Evolutionary conservation across 495 filamentous ascomycete species (phyloP).

Genomic region (Neurospora terricola): DNA sequence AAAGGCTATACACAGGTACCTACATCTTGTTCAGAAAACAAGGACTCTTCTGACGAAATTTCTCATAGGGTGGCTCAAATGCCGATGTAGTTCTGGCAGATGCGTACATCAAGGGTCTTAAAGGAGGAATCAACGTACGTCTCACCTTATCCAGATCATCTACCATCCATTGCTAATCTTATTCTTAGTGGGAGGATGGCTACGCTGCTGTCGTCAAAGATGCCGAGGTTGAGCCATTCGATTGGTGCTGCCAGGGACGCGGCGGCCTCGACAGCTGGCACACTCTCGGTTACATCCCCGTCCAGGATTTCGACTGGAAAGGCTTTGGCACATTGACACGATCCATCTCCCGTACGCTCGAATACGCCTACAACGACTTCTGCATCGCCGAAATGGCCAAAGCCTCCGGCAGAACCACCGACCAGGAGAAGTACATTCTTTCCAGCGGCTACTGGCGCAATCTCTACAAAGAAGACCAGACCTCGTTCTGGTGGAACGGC

Average conservation of each 20-base stretch:
- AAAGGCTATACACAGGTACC: conserved; percentile 57
- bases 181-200: conserved; percentile 50
- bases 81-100: conserved; percentile 68
- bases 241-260: conserved; percentile 63
- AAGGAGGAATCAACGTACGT: conserved; percentile 47
- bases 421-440: conserved; percentile 51
- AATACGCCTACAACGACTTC: conserved; percentile 74
- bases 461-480: conserved; percentile 55
- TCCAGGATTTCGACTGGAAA: conserved; percentile 56
- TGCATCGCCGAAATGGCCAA: conserved; percentile 56
- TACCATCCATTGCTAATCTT: neutral
- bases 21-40: neutral
- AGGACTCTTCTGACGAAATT: neutral
- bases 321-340: conserved; percentile 62
- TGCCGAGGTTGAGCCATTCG: conserved; percentile 60
- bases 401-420: conserved; percentile 39
- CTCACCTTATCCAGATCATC: neutral
- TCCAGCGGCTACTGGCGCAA: conserved; percentile 60
- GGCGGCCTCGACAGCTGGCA: conserved; percentile 64
- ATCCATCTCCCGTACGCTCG: conserved; percentile 60
- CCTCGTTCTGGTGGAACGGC: conserved; percentile 46
- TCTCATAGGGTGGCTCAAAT: conserved; percentile 55
- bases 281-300: conserved; percentile 55
- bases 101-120: conserved; percentile 58
- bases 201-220: conserved; percentile 68